Conservation (phyloP, 1,139 yeast species). For the Lodderomyces pseudojiufengensis region DNA sequence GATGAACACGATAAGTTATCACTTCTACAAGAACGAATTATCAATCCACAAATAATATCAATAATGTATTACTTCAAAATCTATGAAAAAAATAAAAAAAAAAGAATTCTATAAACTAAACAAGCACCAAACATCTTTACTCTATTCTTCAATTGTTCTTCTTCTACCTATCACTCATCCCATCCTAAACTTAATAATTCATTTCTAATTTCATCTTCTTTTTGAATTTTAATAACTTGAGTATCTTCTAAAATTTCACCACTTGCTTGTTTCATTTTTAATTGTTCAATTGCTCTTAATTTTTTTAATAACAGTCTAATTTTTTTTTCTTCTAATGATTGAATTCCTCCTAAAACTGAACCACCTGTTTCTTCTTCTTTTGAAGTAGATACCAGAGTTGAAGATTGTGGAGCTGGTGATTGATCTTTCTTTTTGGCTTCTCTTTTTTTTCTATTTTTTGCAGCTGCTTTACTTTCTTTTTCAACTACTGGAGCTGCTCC, state of each 20-base stretch:
- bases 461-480: conserved; percentile 59
- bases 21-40: too few species aligned
- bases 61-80: too few species aligned
- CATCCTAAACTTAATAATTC: conserved; percentile 78
- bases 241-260: conserved; percentile 92
- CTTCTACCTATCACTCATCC: conserved; percentile 28
- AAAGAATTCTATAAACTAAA: too few species aligned
- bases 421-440: conserved; percentile 52
- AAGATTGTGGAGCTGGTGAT: conserved; percentile 12
- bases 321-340: conserved; percentile 82
- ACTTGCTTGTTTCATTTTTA: conserved; percentile 78
- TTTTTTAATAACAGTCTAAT: conserved; percentile 87
- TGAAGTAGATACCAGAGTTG: conserved; percentile 17
- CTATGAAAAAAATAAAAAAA: too few species aligned
- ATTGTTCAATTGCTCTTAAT: conserved; percentile 86
- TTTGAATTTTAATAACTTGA: conserved; percentile 82
- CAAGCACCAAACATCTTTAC: too few species aligned
- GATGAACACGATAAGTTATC: too few species aligned
- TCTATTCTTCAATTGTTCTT: background rate
- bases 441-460: conserved; percentile 76
- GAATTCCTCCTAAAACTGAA: conserved; percentile 56
- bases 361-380: conserved; percentile 14
- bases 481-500: conserved; percentile 43
- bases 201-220: conserved; percentile 74
- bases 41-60: too few species aligned